phyloP scores from a whole-genome alignment of 352 stramenopile species.

The Phytopythium vexans region DNA sequence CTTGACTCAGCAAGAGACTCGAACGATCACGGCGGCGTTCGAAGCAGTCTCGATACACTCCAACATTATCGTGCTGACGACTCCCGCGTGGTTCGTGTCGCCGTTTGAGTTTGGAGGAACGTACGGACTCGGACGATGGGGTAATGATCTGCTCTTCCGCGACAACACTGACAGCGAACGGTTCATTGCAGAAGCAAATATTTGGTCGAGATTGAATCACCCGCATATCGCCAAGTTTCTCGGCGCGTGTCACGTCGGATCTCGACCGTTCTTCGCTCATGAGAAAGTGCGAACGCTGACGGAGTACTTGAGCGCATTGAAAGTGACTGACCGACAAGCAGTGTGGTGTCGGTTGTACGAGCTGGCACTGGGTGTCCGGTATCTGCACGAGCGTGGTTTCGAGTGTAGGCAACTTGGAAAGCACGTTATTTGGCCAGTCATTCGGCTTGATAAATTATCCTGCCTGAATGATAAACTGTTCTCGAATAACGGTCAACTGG shows the following conservation, averaged over 20 bases:
- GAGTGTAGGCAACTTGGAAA: neutral
- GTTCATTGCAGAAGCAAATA: neutral
- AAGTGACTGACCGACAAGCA: neutral
- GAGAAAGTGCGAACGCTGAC: neutral
- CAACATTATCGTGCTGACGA: too few relatives aligned
- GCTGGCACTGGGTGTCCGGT: neutral
- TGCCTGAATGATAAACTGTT: too few relatives aligned
- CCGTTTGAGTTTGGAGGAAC: too few relatives aligned
- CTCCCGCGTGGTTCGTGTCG: too few relatives aligned
- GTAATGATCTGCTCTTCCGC: too few relatives aligned
- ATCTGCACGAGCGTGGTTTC: neutral
- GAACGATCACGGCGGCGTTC: too few relatives aligned
- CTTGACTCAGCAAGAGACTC: too few relatives aligned
- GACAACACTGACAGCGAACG: neutral
- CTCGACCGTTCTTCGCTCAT: slow-evolving; percentile 1
- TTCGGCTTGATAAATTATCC: too few relatives aligned
- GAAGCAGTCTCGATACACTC: too few relatives aligned
- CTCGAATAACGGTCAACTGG: too few relatives aligned
- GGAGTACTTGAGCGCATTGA: neutral
- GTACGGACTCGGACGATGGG: too few relatives aligned
- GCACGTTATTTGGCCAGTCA: too few relatives aligned
- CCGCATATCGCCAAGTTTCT: slow-evolving; percentile 15
- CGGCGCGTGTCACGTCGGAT: slow-evolving; percentile 12
- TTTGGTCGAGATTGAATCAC: slow-evolving; percentile 8
- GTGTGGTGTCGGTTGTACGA: neutral